Base-by-base conservation (phyloP, 805 yeast genomes). In the Yamadazyma ubonensis region DNA sequence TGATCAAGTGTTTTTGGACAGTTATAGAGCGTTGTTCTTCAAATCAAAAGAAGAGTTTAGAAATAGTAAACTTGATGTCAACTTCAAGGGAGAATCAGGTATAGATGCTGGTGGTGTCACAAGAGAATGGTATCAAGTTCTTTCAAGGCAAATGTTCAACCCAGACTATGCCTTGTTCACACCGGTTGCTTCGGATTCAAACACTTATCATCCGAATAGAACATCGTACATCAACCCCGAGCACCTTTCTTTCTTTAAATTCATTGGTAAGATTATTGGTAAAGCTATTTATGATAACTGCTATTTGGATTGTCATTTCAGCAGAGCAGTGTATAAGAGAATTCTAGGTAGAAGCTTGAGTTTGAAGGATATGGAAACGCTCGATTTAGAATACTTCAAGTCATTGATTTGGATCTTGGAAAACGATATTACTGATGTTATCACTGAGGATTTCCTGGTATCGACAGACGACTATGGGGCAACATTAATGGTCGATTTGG, bases 41-140 rank as follows among this genome's bases (percentile, higher is more conserved):
- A 86, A 88, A 52, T 66, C 85, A 0, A 78, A 79, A 22, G 86
- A 80, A 7, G 91, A 84, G 41, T 78, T 89, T 54, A 78, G 81
- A 50, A 72, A 78, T 35, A 75, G 90, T 2, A 83, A 81, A 49
- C 65, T 93, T 50, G 90, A 84, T 36, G 79, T 93, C 29, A 75
- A 75, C n/a, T 93, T 93, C 67, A 81, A 81, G 46, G 96, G 96
- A 1, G 99, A 93, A 61, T 84, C 84, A 39, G 99, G 98, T 50
- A 86, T 93, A 35, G 99, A 93, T 70, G 99, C 96, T 3, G 99
- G 99, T 50, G 99, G 99, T 29, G 82, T 93, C 11, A 86, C 97
- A 0, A 73, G 99, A 54, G 99, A 93, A 59, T 93, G 99, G 99
- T 90, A 83, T 55, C 97, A 90, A 58, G 96, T 90, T 4, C 63